Evolutionary conservation across 1,139 yeast species (phyloP).

Genomic region (Pichia sp.): DNA sequence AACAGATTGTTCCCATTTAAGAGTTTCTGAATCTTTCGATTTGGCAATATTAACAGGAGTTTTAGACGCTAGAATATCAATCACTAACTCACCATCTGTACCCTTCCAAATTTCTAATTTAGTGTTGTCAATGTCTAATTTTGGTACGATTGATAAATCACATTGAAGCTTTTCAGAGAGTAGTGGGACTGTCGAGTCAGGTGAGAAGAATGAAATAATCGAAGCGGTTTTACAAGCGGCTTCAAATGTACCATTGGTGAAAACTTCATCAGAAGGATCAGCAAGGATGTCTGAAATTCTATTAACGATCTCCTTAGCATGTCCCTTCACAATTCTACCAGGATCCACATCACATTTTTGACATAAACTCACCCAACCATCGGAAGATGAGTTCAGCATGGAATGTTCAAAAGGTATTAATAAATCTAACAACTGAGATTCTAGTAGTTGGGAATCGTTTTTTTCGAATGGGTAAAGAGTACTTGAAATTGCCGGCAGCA

Average conservation of each 20-base stretch:
- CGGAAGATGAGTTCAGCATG: conserved; percentile 34
- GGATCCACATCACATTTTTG: conserved; percentile 64
- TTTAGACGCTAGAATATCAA: conserved; percentile 57
- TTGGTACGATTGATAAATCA: conserved; percentile 37
- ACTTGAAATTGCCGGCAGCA: conserved; percentile 43
- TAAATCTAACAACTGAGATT: conserved; percentile 40
- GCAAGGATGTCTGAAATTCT: conserved; percentile 18
- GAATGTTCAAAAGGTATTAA: conserved; percentile 53
- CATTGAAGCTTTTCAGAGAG: conserved; percentile 39
- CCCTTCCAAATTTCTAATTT: conserved; percentile 64
- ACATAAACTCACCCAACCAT: conserved; percentile 79
- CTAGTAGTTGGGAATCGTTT: conserved; percentile 34
- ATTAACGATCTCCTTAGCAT: conserved; percentile 39
- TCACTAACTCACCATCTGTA: conserved; percentile 63
- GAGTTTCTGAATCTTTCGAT: conserved; percentile 71
- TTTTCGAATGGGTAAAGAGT: conserved; percentile 36
- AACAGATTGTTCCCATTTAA: conserved; percentile 85
- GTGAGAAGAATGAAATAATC: conserved; percentile 65
- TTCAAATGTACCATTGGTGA: conserved; percentile 29
- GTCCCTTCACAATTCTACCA: conserved; percentile 45
- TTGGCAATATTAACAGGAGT: conserved; percentile 39
- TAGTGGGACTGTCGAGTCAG: conserved; percentile 52
- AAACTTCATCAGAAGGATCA: conserved; percentile 27
- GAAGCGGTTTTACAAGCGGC: conserved; percentile 60
- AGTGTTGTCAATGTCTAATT: conserved; percentile 35